These are phyloP conservation scores for Scheffersomyces coipomensis DNA, from an alignment of 805 yeast species.

Conservation along the genomic window DNA sequence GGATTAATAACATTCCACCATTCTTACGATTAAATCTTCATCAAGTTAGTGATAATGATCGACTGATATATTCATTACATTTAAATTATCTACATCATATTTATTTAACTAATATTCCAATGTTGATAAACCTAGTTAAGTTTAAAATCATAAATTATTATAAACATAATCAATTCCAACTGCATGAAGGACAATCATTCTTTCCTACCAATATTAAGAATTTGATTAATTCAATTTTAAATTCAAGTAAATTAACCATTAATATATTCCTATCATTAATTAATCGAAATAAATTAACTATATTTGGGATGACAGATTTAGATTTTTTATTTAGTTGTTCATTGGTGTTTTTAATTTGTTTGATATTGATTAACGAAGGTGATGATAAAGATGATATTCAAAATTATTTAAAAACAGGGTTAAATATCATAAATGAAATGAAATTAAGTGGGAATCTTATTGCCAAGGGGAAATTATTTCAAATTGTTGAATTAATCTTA, in stretches of 20 bases:
- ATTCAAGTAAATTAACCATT: constrained; percentile 20
- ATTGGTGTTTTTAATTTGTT: constrained; percentile 18
- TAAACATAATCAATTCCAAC: not conserved
- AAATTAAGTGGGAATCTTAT: constrained; percentile 16
- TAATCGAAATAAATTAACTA: constrained; percentile 14
- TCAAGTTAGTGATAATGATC: constrained; percentile 8
- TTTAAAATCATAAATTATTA: constrained; percentile 9
- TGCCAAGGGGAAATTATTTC: constrained; percentile 18
- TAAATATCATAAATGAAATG: constrained; percentile 20
- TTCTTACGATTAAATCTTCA: constrained; percentile 14
- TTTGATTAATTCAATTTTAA: constrained; percentile 14
- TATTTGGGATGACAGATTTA: constrained; percentile 25
- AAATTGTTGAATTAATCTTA: constrained; percentile 8
- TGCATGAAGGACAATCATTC: no score
- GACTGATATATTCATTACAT: constrained; percentile 23
- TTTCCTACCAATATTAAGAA: constrained; percentile 20
- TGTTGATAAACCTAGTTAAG: constrained; percentile 20
- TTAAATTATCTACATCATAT: constrained; percentile 28
- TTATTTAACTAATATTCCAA: constrained; percentile 23
- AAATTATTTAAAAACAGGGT: constrained; percentile 14
- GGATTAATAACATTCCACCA: constrained; percentile 20
- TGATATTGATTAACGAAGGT: constrained; percentile 13
- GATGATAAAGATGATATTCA: constrained; percentile 6
- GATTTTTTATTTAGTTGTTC: constrained; percentile 22
- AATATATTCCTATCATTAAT: constrained; percentile 21